Evolutionary conservation across 1,284 basidiomycete species (phyloP).

Genomic region (Dichomitus squalens): DNA sequence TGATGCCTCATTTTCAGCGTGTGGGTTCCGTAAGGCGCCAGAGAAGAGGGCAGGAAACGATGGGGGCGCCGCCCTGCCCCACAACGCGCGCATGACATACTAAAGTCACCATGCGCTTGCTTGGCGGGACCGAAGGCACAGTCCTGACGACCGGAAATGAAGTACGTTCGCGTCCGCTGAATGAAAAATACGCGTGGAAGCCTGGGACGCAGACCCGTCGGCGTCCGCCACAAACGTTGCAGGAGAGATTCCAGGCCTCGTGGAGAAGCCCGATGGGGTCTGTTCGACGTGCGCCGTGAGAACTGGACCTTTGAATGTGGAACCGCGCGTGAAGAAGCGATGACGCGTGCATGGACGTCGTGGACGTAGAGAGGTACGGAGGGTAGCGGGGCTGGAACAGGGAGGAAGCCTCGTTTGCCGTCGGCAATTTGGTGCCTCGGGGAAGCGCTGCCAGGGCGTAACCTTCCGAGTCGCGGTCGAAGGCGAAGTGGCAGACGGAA

Average conservation of each 20-base stretch:
- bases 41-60: not conserved
- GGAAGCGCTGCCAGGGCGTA: slow-evolving; percentile 1
- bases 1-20: slow-evolving; percentile 12
- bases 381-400: not conserved
- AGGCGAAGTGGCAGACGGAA: slow-evolving; percentile 3
- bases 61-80: not conserved
- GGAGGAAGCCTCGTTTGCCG: not conserved
- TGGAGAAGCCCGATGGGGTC: not conserved
- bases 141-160: slow-evolving; percentile 22
- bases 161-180: not conserved
- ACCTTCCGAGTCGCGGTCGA: not conserved
- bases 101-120: not conserved
- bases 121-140: slow-evolving; percentile 16
- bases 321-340: not conserved
- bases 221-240: slow-evolving; percentile 1
- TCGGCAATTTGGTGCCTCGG: not conserved
- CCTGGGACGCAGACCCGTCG: not conserved
- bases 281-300: slow-evolving; percentile 5
- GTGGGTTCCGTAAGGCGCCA: slow-evolving; percentile 8
- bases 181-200: slow-evolving; percentile 3
- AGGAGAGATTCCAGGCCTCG: slow-evolving; percentile 4
- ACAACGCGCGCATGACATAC: not conserved
- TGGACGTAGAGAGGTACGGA: not conserved
- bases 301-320: not conserved
- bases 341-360: not conserved